Evolutionary conservation across 2,329 filamentous ascomycete species (phyloP).

Genomic region (Alternaria brassicicola): DNA sequence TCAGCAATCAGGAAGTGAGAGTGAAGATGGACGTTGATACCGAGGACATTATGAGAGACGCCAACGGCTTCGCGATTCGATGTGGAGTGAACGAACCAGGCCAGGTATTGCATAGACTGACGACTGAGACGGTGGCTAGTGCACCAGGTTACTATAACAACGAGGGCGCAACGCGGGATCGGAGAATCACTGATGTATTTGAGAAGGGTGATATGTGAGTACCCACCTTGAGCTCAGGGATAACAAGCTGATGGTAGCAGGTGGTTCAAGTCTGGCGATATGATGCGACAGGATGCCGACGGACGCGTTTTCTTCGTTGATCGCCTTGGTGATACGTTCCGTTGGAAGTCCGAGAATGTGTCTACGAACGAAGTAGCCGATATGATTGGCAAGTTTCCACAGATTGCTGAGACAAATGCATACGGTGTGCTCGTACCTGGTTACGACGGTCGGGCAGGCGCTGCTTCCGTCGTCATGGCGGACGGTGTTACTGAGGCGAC

Average conservation of each 20-base stretch:
- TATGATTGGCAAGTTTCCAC: conserved; percentile 48
- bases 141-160: conserved; percentile 46
- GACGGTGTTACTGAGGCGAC: conserved; percentile 38
- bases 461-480: conserved; percentile 51
- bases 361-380: conserved; percentile 55
- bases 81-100: conserved; percentile 44
- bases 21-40: conserved; percentile 50
- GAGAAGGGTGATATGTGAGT: conserved; percentile 48
- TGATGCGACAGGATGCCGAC: conserved; percentile 44
- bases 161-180: conserved; percentile 36
- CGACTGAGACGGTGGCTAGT: conserved; percentile 29
- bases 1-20: conserved; percentile 35
- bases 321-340: conserved; percentile 49
- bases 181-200: conserved; percentile 45
- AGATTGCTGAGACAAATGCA: conserved; percentile 53
- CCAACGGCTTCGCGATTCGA: conserved; percentile 43
- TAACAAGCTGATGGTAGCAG: conserved; percentile 19
- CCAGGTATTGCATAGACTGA: conserved; percentile 44
- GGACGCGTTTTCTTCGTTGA: conserved; percentile 49
- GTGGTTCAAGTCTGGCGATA: conserved; percentile 49
- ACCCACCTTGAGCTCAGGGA: not conserved
- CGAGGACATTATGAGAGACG: conserved; percentile 46
- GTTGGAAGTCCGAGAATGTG: conserved; percentile 55
- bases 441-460: conserved; percentile 54
- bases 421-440: conserved; percentile 54